phyloP scores from a whole-genome alignment of 148 eudicot species.

The Silene uniflora region DNA sequence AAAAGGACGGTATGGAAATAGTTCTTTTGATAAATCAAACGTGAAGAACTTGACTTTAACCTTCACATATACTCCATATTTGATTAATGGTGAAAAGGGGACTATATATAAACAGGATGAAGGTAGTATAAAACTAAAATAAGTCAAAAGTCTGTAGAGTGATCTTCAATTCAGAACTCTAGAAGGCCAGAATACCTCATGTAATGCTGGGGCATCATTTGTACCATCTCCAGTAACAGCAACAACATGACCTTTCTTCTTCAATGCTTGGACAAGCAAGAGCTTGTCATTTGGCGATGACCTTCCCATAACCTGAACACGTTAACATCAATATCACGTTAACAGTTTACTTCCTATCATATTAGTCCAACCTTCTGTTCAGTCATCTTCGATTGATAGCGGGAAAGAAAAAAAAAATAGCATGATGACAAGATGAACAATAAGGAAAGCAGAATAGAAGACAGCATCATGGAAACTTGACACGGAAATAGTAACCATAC shows the following conservation, averaged over 20 bases:
- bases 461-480: not conserved
- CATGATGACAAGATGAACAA: not conserved
- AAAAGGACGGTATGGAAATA: no score
- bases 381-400: not conserved
- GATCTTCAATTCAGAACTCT: not conserved
- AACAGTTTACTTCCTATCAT: not conserved
- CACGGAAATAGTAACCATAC: conserved; percentile 32
- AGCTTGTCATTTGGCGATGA: conserved; percentile 96
- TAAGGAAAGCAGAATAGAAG: not conserved
- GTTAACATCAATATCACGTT: not conserved
- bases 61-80: no score
- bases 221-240: conserved; percentile 99
- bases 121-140: not conserved
- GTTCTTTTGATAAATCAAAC: no score
- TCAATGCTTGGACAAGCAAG: conserved; percentile 89
- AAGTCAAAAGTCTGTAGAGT: not conserved
- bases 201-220: conserved; percentile 97
- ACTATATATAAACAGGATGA: not conserved
- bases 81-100: no score
- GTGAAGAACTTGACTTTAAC: no score
- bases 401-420: not conserved
- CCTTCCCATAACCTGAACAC: conserved; percentile 87
- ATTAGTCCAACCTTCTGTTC: not conserved
- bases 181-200: conserved; percentile 53
- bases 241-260: conserved; percentile 85